These are phyloP conservation scores for Monosporascus sp. DNA, from an alignment of 2,329 filamentous ascomycete genomes.

Conservation along the genomic window DNA sequence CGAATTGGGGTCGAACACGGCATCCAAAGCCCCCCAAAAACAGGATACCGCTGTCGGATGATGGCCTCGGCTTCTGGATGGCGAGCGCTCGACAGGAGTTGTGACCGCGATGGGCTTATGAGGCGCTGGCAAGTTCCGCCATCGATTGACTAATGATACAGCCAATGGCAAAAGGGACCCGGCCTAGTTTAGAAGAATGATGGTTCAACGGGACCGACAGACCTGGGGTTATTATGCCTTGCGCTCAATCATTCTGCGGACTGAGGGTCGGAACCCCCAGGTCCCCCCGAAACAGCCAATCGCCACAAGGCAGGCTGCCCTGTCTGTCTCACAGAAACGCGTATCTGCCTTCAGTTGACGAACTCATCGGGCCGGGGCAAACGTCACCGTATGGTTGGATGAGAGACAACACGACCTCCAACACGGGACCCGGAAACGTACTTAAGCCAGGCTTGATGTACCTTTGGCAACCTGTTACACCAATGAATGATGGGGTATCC, in stretches of 20 bases:
- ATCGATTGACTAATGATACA: background rate
- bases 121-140: background rate
- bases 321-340: background rate
- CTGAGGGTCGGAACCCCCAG: background rate
- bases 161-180: too few species aligned
- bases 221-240: too few species aligned
- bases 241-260: too few species aligned
- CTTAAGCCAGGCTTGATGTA: background rate
- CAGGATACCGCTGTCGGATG: background rate
- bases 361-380: background rate
- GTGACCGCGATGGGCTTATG: background rate
- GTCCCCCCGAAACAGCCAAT: background rate
- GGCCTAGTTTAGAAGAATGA: background rate
- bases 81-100: background rate
- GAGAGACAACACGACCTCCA: background rate
- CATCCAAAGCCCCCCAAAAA: background rate
- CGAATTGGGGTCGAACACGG: background rate
- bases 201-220: too few species aligned
- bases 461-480: background rate
- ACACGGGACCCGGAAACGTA: background rate
- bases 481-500: background rate
- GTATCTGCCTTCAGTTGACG: background rate
- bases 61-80: background rate
- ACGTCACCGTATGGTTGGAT: background rate
- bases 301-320: background rate